Conservation (phyloP, 805 yeast species). For the Pichia deserticola region DNA sequence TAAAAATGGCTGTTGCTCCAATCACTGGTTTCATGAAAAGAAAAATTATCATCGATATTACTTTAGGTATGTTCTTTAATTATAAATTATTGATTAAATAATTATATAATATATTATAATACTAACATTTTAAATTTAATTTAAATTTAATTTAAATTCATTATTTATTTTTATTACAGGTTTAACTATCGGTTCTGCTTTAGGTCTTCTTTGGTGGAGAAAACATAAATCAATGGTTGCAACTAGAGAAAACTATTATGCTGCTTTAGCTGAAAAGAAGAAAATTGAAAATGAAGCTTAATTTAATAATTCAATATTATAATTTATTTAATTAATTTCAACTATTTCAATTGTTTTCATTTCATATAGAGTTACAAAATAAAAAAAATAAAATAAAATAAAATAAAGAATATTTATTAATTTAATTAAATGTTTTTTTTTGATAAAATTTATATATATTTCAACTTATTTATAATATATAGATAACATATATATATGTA, state of each 20-base stretch:
- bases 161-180: background rate
- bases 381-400: no score
- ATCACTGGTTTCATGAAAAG: constrained; percentile 78
- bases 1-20: constrained; percentile 69
- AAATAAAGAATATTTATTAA: no score
- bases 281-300: constrained; percentile 42
- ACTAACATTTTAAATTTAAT: constrained; percentile 6
- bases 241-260: constrained; percentile 80
- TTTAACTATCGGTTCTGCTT: constrained; percentile 30
- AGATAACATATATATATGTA: no score
- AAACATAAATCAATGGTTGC: constrained; percentile 68
- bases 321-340: no score
- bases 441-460: no score
- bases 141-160: background rate
- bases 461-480: no score
- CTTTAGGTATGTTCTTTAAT: constrained; percentile 38
- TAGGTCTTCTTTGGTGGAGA: constrained; percentile 76
- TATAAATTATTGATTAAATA: background rate
- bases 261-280: constrained; percentile 68
- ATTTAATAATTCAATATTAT: background rate
- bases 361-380: no score
- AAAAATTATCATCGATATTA: constrained; percentile 72
- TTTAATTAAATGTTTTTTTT: no score
- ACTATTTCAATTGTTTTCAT: no score
- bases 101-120: constrained; percentile 19